Evolutionary conservation across 108 stramenopile genomes (phyloP).

Genomic region (Skeletonema menzelii): DNA sequence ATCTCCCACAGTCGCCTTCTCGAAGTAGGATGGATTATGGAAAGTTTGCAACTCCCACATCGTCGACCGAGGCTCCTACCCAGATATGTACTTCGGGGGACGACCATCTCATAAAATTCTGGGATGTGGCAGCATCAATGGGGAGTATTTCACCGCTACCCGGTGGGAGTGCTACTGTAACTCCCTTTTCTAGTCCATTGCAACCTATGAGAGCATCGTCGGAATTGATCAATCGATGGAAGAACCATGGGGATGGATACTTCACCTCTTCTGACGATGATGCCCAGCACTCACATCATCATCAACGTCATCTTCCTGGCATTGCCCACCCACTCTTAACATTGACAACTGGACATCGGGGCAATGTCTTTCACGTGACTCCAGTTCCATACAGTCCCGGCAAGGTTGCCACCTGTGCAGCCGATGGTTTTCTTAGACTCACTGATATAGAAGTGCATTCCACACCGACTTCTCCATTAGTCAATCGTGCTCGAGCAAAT

Average conservation of each 20-base stretch:
- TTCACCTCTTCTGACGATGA: conserved; percentile 5
- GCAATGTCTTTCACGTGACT: conserved; percentile 80
- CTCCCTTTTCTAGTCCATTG: conserved; percentile 57
- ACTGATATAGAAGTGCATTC: conserved; percentile 50
- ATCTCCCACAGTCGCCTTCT: neutral
- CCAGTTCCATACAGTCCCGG: conserved; percentile 59
- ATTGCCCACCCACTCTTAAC: conserved; percentile 64
- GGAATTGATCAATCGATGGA: conserved; percentile 23
- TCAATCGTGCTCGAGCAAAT: conserved; percentile 20
- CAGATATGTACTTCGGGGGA: conserved; percentile 82
- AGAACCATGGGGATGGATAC: conserved; percentile 8
- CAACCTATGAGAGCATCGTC: conserved; percentile 21
- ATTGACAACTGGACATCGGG: conserved; percentile 68
- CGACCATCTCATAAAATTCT: conserved; percentile 72
- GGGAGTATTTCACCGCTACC: conserved; percentile 61
- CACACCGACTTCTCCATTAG: conserved; percentile 7
- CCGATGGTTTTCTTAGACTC: conserved; percentile 75
- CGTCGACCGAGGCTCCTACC: conserved; percentile 58
- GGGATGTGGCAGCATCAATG: conserved; percentile 81
- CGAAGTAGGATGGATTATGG: neutral
- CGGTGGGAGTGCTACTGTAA: conserved; percentile 53
- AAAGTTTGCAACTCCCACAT: neutral
- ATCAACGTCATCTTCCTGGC: conserved; percentile 47
- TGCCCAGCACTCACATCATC: neutral
- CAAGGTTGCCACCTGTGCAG: conserved; percentile 76